A percentile compares a stretch with the other conserved stretches of the same genome.
These are phyloP conservation scores for Solanum pimpinellifolium DNA, from an alignment of 257 asterid species.

Conservation along the genomic window DNA sequence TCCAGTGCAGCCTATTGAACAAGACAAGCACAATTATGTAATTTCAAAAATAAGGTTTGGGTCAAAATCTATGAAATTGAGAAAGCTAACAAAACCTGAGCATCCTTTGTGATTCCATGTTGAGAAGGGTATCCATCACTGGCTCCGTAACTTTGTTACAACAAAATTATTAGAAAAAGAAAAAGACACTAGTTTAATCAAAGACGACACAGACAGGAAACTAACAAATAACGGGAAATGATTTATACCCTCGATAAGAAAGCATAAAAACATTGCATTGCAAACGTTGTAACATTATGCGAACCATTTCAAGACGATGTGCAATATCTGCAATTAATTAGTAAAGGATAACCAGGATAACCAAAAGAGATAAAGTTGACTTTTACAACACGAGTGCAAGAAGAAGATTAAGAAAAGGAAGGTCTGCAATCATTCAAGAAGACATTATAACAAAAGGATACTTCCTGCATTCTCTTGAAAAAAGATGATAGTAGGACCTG, in stretches of 20 bases:
- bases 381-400: neutral
- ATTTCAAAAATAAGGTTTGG: neutral
- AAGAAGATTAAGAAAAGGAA: neutral
- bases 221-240: neutral
- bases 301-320: conserved; percentile 97
- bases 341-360: conserved; percentile 60
- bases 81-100: conserved; percentile 56
- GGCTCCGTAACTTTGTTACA: conserved; percentile 69
- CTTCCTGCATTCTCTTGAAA: conserved; percentile 99
- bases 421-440: neutral
- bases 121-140: conserved; percentile 98
- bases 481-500: conserved; percentile 96
- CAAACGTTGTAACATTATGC: conserved; percentile 66
- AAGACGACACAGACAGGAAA: neutral
- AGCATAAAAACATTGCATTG: conserved; percentile 99
- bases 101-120: conserved; percentile 80
- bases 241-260: conserved; percentile 85
- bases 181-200: conserved; percentile 1
- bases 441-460: conserved; percentile 39
- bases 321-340: conserved; percentile 62
- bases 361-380: neutral
- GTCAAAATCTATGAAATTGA: neutral
- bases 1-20: conserved; percentile 79
- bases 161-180: neutral
- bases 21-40: conserved; percentile 8